Evolutionary conservation across 768 basidiomycete genomes (phyloP).

Genomic region (Glaciozyma martinii): DNA sequence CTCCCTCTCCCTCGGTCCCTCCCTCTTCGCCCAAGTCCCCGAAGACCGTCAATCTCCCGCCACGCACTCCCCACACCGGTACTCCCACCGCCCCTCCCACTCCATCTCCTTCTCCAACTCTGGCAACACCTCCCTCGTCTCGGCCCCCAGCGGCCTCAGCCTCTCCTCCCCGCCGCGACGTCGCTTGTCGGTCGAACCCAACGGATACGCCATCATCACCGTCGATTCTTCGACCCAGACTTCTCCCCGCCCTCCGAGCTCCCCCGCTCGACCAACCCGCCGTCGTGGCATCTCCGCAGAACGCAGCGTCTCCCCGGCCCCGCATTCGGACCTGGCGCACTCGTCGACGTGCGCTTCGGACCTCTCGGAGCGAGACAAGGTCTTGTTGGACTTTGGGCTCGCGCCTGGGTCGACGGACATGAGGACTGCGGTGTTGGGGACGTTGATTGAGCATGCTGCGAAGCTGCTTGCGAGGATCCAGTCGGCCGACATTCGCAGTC

Average conservation of each 20-base stretch:
- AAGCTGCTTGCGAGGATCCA: slow-evolving; percentile 56
- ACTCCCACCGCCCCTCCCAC: neutral
- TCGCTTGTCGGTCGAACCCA: neutral
- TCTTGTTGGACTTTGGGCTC: neutral
- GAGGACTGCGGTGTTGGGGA: slow-evolving; percentile 36
- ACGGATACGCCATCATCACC: neutral
- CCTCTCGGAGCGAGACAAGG: slow-evolving; percentile 3
- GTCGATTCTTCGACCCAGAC: slow-evolving; percentile 20
- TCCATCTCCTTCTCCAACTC: neutral
- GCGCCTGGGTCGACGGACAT: slow-evolving; percentile 1
- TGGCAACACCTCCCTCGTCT: neutral
- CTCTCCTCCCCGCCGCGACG: neutral
- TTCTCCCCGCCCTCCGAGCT: neutral
- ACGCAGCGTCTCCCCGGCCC: neutral
- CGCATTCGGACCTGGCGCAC: neutral
- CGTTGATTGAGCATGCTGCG: slow-evolving; percentile 47
- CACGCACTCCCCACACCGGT: neutral
- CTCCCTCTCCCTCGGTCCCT: slow-evolving; percentile 27
- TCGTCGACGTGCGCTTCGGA: slow-evolving; percentile 12
- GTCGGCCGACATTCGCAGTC: slow-evolving; percentile 72
- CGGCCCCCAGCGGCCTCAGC: neutral
- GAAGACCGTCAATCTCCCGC: slow-evolving; percentile 16
- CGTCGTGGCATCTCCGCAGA: neutral
- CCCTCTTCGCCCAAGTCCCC: slow-evolving; percentile 22
- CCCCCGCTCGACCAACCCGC: neutral